A percentile compares a stretch with the other conserved stretches of the same genome.
Evolutionary conservation across 495 filamentous ascomycete species (phyloP).

Genomic region (Rhizodiscina lignyota): DNA sequence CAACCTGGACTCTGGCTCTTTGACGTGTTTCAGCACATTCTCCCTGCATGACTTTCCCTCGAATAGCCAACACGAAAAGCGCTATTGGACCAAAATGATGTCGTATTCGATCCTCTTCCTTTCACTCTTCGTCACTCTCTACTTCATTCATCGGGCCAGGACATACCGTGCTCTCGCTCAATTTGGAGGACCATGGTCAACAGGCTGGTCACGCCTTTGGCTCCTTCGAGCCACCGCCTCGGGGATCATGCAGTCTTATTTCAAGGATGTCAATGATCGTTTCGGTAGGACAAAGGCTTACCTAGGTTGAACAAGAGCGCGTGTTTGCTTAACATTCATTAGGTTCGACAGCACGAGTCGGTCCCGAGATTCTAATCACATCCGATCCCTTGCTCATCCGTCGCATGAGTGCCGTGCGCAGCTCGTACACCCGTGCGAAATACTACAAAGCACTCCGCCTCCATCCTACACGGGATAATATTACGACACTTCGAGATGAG

Average conservation of each 20-base stretch:
- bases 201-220: neutral
- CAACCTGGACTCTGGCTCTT: too few species aligned
- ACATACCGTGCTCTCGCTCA: neutral
- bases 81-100: too few species aligned
- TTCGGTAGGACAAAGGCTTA: slow-evolving; percentile 4
- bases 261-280: slow-evolving; percentile 2
- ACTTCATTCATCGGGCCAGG: neutral
- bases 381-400: slow-evolving; percentile 13
- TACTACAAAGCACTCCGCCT: slow-evolving; percentile 13
- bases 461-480: slow-evolving; percentile 11
- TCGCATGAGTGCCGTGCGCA: slow-evolving; percentile 20
- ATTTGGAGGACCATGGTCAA: neutral
- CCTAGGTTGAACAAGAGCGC: too few species aligned
- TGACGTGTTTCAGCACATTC: too few species aligned
- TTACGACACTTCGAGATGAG: slow-evolving; percentile 9
- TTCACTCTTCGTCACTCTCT: neutral
- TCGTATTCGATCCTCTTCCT: too few species aligned
- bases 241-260: neutral
- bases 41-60: too few species aligned
- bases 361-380: slow-evolving; percentile 16
- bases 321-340: neutral
- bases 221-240: neutral
- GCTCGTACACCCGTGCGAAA: slow-evolving; percentile 14
- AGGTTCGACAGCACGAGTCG: slow-evolving; percentile 14
- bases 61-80: too few species aligned